Percentiles rank a stretch among this genome's conserved stretches.
Conservation (phyloP, 2,329 filamentous ascomycete species). For the Penicillium hesseltinei region DNA sequence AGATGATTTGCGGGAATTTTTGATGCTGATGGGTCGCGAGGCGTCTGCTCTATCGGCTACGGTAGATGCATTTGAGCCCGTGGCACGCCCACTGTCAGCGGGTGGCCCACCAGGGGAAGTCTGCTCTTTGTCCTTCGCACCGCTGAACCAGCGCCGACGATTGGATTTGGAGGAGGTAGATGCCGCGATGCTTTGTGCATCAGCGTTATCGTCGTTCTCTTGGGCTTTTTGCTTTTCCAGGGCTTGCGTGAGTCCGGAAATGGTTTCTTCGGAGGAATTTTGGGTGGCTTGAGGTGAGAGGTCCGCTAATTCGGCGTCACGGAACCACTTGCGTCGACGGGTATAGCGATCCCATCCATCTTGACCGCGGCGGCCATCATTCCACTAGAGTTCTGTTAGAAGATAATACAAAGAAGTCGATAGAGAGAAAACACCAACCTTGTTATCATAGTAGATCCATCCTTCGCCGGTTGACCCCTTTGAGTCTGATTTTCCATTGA, state of each 20-base stretch:
- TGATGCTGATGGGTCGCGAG: slow-evolving; percentile 34
- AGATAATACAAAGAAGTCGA: neutral
- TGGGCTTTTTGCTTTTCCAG: slow-evolving; percentile 22
- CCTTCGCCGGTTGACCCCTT: slow-evolving; percentile 61
- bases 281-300: slow-evolving; percentile 45
- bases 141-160: slow-evolving; percentile 41
- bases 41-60: slow-evolving; percentile 6
- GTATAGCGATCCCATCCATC: slow-evolving; percentile 97
- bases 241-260: slow-evolving; percentile 33
- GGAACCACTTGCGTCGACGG: slow-evolving; percentile 88
- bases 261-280: slow-evolving; percentile 44
- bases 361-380: slow-evolving; percentile 75
- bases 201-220: slow-evolving; percentile 26
- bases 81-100: slow-evolving; percentile 15
- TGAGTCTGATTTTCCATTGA: slow-evolving; percentile 38
- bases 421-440: slow-evolving; percentile 54
- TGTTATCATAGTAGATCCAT: slow-evolving; percentile 98
- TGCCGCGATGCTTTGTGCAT: slow-evolving; percentile 30
- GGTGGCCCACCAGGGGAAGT: slow-evolving; percentile 20
- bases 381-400: slow-evolving; percentile 62
- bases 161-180: slow-evolving; percentile 32
- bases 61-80: slow-evolving; percentile 12
- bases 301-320: slow-evolving; percentile 93
- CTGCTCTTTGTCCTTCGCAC: slow-evolving; percentile 33
- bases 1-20: slow-evolving; percentile 29